A percentile compares a stretch with the other conserved stretches of the same genome.
Evolutionary conservation across 1,139 yeast species (phyloP).

Genomic region (Hemisphaericaspora xylofermentans): DNA sequence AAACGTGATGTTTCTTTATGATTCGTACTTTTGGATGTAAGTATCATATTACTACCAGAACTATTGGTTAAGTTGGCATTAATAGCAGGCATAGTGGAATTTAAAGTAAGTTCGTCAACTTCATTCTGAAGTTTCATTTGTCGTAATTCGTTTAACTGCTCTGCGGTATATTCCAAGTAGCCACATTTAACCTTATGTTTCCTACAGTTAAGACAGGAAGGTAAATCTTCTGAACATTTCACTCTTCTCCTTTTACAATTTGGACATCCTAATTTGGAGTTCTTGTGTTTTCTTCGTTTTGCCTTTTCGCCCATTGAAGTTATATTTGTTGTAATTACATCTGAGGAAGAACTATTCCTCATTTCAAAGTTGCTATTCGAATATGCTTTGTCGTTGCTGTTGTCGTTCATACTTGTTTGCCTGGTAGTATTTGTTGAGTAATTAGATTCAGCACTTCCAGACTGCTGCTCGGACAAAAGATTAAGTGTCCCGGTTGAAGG

Average conservation of each 20-base stretch:
- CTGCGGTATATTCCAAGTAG: constrained; percentile 36
- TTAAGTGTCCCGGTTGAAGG: neutral
- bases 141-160: constrained; percentile 32
- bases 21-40: too few species aligned
- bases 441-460: too few species aligned
- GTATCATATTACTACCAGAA: neutral
- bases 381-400: neutral
- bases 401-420: constrained; percentile 2
- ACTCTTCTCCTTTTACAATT: constrained; percentile 46
- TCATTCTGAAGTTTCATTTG: constrained; percentile 19
- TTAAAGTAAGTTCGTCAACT: constrained; percentile 5
- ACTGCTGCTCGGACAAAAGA: neutral
- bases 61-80: neutral
- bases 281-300: constrained; percentile 32
- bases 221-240: constrained; percentile 44
- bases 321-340: neutral
- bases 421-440: neutral
- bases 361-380: neutral
- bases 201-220: constrained; percentile 41
- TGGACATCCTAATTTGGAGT: constrained; percentile 41
- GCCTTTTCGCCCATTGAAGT: constrained; percentile 10
- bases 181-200: constrained; percentile 44
- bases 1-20: neutral
- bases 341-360: neutral
- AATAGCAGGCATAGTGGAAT: neutral